A percentile compares a stretch with the other conserved stretches of the same genome.
Evolutionary conservation across 495 filamentous ascomycete genomes (phyloP).

Genomic region (Penicillium cinerascens): DNA sequence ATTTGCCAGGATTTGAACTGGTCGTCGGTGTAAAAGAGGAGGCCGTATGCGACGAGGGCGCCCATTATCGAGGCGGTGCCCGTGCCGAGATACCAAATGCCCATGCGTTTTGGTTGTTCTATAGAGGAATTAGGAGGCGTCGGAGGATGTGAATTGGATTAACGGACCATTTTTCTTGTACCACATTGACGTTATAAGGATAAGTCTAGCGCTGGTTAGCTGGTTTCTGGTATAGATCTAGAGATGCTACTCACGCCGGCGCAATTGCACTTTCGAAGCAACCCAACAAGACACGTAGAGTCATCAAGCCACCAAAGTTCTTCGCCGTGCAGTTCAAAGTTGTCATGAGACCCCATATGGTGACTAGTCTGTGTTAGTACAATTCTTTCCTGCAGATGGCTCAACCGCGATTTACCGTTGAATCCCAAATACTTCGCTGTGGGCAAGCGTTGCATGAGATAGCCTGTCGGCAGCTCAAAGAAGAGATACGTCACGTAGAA

Average conservation of each 20-base stretch:
- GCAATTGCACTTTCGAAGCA: conserved; percentile 63
- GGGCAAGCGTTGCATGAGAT: conserved; percentile 43
- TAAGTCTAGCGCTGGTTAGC: conserved; percentile 17
- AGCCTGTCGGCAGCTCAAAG: conserved; percentile 36
- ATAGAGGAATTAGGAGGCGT: background rate
- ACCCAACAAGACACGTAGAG: conserved; percentile 58
- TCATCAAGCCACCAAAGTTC: conserved; percentile 43
- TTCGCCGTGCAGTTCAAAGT: conserved; percentile 53
- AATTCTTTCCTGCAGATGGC: background rate
- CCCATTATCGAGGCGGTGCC: conserved; percentile 62
- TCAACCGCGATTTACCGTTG: conserved; percentile 31
- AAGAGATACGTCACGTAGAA: conserved; percentile 53
- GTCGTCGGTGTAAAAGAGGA: conserved; percentile 23
- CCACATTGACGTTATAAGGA: conserved; percentile 34
- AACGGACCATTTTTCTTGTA: conserved; percentile 25
- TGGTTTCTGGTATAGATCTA: background rate
- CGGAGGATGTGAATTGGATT: background rate
- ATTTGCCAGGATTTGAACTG: conserved; percentile 37
- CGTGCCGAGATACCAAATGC: conserved; percentile 63
- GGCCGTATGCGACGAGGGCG: conserved; percentile 51
- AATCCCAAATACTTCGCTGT: conserved; percentile 48
- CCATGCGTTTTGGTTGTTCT: conserved; percentile 59
- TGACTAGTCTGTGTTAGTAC: conserved; percentile 23
- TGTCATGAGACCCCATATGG: conserved; percentile 59
- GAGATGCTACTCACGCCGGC: conserved; percentile 46